These are phyloP conservation scores for Phytopythium helicoides DNA, from an alignment of 352 stramenopile species.

Conservation along the genomic window DNA sequence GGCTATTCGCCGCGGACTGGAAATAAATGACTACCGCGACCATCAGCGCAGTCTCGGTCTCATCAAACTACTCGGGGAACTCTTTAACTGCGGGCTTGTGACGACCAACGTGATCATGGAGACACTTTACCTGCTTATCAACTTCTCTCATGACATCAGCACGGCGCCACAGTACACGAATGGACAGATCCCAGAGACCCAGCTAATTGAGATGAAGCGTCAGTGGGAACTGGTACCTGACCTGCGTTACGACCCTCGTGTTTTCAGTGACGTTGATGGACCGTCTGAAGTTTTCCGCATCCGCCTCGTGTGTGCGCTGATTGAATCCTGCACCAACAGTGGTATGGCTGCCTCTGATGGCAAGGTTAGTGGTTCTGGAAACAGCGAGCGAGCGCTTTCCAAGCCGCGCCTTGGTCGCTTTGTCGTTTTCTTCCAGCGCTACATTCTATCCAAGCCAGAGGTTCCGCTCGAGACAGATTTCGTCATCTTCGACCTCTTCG, in stretches of 20 bases:
- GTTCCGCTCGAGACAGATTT: constrained; percentile 95
- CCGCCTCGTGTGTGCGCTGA: constrained; percentile 91
- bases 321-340: constrained; percentile 80
- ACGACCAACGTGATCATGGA: constrained; percentile 92
- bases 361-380: constrained; percentile 17
- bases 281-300: constrained; percentile 93
- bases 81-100: constrained; percentile 92
- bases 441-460: constrained; percentile 95
- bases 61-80: constrained; percentile 92
- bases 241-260: constrained; percentile 83
- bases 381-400: constrained; percentile 83
- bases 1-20: constrained; percentile 88
- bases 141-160: constrained; percentile 94
- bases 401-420: constrained; percentile 85
- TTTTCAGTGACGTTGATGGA: constrained; percentile 88
- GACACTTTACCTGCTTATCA: constrained; percentile 93
- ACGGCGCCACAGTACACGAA: constrained; percentile 54
- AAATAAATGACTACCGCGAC: constrained; percentile 89
- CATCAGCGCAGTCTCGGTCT: constrained; percentile 93
- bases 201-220: constrained; percentile 61
- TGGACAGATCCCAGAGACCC: constrained; percentile 18
- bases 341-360: constrained; percentile 4
- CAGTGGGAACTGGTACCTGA: constrained; percentile 69
- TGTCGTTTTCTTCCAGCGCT: constrained; percentile 94
- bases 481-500: constrained; percentile 82